A percentile compares a stretch with the other conserved stretches of the same genome.
phyloP scores from a whole-genome alignment of 192 early-diverging fungal genomes.

The Physocladia obscura region DNA sequence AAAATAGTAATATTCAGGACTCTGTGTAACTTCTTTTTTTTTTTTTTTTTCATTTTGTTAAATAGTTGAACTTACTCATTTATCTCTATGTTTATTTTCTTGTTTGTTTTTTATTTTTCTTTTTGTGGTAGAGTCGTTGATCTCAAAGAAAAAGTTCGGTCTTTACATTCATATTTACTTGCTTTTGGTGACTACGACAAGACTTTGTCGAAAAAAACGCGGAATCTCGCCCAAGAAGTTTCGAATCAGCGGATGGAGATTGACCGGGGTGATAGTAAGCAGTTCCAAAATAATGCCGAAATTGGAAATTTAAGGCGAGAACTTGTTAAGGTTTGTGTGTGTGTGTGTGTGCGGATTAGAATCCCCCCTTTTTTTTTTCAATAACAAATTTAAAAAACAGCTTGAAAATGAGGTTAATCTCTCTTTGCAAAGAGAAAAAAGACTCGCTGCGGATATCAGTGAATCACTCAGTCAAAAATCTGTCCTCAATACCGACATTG shows the following conservation, averaged over 20 bases:
- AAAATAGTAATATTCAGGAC: constrained; percentile 27
- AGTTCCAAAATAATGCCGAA: constrained; percentile 54
- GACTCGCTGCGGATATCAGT: constrained; percentile 53
- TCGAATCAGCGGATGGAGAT: constrained; percentile 55
- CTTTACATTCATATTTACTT: constrained; percentile 43
- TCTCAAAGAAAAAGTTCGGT: constrained; percentile 42
- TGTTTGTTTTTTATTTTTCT: not conserved
- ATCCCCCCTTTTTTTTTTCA: not conserved
- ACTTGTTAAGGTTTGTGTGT: constrained; percentile 48
- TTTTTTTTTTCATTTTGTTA: not conserved
- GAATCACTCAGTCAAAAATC: constrained; percentile 43
- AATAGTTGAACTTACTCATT: not conserved
- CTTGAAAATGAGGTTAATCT: constrained; percentile 61
- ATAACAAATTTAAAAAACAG: constrained; percentile 27
- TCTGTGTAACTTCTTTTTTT: constrained; percentile 15
- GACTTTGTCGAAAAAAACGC: constrained; percentile 45
- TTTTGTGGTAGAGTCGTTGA: constrained; percentile 33
- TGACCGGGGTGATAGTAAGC: constrained; percentile 46
- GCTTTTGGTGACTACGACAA: constrained; percentile 52
- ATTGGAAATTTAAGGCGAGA: constrained; percentile 65
- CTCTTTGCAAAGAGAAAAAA: constrained; percentile 50
- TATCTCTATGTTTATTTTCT: not conserved
- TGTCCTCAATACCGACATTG: constrained; percentile 53
- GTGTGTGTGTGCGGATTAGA: too few relatives aligned
- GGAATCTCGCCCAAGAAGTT: constrained; percentile 47